Conservation (phyloP, 805 yeast genomes). For the Candida montana region DNA sequence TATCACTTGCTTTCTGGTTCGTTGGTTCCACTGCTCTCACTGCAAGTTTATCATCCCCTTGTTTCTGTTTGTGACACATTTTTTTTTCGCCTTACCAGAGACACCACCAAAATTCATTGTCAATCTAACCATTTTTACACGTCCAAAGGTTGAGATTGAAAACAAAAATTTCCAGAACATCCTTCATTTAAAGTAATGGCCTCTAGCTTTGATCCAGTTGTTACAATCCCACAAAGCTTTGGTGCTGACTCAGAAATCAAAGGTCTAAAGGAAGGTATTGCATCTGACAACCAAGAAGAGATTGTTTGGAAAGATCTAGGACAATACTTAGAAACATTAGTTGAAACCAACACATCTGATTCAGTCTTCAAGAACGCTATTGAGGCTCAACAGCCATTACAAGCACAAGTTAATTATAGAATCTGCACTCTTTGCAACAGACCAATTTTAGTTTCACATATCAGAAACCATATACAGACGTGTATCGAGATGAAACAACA, state of each 20-base stretch:
- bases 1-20: too few species aligned
- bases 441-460: constrained; percentile 35
- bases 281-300: constrained; percentile 5
- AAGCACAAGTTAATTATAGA: constrained; percentile 35
- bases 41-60: too few species aligned
- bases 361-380: constrained; percentile 20
- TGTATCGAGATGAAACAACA: constrained; percentile 33
- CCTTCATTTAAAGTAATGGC: constrained; percentile 16
- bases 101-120: too few species aligned
- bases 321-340: constrained; percentile 25
- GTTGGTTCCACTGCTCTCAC: too few species aligned
- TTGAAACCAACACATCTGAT: constrained; percentile 8
- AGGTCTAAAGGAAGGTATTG: constrained; percentile 16
- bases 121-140: neutral
- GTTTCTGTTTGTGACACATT: neutral
- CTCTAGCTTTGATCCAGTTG: constrained; percentile 17
- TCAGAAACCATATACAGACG: constrained; percentile 34
- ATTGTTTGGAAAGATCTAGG: constrained; percentile 30
- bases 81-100: neutral
- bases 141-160: neutral
- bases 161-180: too few species aligned
- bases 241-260: constrained; percentile 24
- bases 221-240: constrained; percentile 17
- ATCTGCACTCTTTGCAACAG: constrained; percentile 43
- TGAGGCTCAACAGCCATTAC: constrained; percentile 30